Base-by-base conservation (phyloP, 2,329 filamentous ascomycete species). In the Xylariomycetidae sp. region DNA sequence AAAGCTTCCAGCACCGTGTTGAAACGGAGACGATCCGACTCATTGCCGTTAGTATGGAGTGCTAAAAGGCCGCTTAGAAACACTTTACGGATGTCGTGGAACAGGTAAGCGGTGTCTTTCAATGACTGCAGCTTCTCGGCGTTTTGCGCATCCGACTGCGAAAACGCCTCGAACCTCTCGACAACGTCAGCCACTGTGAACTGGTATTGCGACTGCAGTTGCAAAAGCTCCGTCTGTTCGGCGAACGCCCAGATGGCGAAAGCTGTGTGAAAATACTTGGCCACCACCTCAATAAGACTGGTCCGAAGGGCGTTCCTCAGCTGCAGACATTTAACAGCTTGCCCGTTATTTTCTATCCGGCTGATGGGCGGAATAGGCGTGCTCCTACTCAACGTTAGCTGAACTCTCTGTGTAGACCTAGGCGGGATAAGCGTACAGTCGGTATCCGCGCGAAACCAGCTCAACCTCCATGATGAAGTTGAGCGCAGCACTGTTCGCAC, bases 311-410 rank as follows among this genome's bases (percentile, higher is more conserved):
- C 77, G 42, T 81, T 82, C 40, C 92, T 84, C 23, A 98, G 67
- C 42, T 87, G 78, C 41, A 82, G 67, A 54, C 92, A 98, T 52
- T 88, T 82, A 48, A 88, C 76, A 6, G 72, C 76, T 56, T 94
- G 85, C 27, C 79, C 79, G 40, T 80, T 80, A 47, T 94, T 88
- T 57, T 98, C 92, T 19, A 98, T 70, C 28, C 90, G 80, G 46
- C 85, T 94, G 40, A 96, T 84, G n/a, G 92, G 92, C 6, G 92
- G 90, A 22, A 97, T 64, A 16, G 89, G 90, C 12, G 80, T 83
- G 68, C 87, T 94, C 63, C 87, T 94, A 33, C 40, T 37, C 15
- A 20, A 20, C 26, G 20, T 49, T 37, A 51, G 46, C 37, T 16
- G 18, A 20, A 27, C 27, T 9, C 6, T n/a, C 18, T 7, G 14